A percentile compares a stretch with the other conserved stretches of the same genome.
Evolutionary conservation across 352 stramenopile genomes (phyloP).

Genomic region (Blastocystis sp.): DNA sequence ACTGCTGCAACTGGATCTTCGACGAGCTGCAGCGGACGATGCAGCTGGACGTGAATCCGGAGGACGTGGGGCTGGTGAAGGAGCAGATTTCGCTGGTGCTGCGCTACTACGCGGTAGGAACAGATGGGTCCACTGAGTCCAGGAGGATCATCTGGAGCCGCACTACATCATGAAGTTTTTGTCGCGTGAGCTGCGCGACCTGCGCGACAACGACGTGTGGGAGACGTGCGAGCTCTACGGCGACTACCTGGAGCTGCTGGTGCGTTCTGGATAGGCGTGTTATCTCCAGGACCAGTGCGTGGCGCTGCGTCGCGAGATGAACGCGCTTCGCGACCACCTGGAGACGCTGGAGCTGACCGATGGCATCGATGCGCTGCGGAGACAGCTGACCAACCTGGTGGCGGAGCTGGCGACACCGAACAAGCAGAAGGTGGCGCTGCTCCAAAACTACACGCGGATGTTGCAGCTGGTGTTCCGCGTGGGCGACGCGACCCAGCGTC

Average conservation of each 20-base stretch:
- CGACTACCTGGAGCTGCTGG: slow-evolving; percentile 18
- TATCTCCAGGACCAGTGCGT: neutral
- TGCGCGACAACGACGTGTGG: slow-evolving; percentile 3
- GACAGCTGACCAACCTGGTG: neutral
- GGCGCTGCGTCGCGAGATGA: neutral
- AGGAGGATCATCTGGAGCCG: slow-evolving; percentile 41
- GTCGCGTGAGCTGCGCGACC: neutral
- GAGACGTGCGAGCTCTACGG: slow-evolving; percentile 4
- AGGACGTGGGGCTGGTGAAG: neutral
- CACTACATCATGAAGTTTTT: slow-evolving; percentile 31
- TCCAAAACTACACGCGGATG: neutral
- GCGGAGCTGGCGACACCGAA: neutral
- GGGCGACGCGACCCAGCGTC: neutral
- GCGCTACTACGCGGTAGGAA: neutral
- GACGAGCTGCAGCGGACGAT: neutral
- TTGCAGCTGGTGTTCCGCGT: neutral
- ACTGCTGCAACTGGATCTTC: slow-evolving; percentile 25
- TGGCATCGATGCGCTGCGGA: neutral
- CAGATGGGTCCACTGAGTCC: neutral
- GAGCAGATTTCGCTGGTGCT: slow-evolving; percentile 12
- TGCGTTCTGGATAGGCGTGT: neutral
- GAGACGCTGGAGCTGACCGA: slow-evolving; percentile 3
- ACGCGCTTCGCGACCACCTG: neutral
- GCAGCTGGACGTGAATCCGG: neutral
- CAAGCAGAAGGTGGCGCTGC: neutral